Base-by-base conservation (phyloP, 305 asterid genomes). In the Fraxinus nigra region DNA sequence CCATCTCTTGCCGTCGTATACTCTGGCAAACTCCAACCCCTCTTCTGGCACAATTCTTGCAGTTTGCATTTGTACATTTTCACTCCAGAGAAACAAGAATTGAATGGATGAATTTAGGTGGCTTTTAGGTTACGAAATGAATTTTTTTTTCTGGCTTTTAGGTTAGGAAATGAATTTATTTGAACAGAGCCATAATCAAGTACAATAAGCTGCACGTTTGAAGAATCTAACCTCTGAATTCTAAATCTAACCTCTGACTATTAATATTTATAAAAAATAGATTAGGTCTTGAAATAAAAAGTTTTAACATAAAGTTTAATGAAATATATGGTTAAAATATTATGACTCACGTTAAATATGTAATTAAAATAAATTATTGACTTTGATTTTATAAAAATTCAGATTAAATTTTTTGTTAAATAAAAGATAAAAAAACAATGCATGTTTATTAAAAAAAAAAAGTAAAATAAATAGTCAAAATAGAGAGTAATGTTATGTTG, bases 31-130 rank as follows among this genome's bases (percentile, higher is more conserved):
- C 83, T 84, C 97, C 94, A 89, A 4, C 77, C 37, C 20, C 35
- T 43, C 32, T 87, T 79, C 78, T 92, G 97, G 34, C 94, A 90
- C 0, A 92, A 72, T 86, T 90, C 97, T 81, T 91, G 93, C 34
- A 92, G 80, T 84, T 83, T 90, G 7, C 84, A 69, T 77, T 94
- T 94, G 82, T 78, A 90, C 95, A 94, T 92, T 78, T 24, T 51
- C 4, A 1, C 63, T 43, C 54, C 14, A 13, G 7, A 5, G 61
- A 51, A 51, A 48, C 20, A 48, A 48, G 61, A 14, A 40, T 0
- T 16, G 22, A 16, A 51, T 5, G 1, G 63, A 51, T 16, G 63
- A 51, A 51, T 51, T 51, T 51, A 51, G 63, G 63, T 51, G 61
- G 16, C 61, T 13, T 14, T 1, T 13, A 13, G 18, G 56, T 46